Evolutionary conservation across 441 rosid genomes (phyloP).

Genomic region (Eugenia klotzschiana): DNA sequence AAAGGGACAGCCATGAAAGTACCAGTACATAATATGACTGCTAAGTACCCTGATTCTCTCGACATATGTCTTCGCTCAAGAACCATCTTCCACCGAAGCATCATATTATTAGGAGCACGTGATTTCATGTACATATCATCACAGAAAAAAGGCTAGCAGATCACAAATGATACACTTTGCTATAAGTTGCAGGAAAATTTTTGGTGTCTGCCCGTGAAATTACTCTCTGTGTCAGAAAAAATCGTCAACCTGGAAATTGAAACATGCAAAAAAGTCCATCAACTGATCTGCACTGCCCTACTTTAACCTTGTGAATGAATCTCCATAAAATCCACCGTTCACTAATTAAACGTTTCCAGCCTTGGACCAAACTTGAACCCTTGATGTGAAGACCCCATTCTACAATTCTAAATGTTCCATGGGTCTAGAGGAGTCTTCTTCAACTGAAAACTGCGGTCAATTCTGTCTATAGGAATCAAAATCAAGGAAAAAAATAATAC

Average conservation of each 20-base stretch:
- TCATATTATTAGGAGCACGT: not conserved
- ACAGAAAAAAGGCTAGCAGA: not conserved
- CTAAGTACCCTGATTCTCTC: not conserved
- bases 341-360: not conserved
- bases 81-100: not conserved
- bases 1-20: not conserved
- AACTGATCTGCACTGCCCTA: not conserved
- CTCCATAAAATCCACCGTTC: not conserved
- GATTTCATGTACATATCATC: not conserved
- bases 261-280: not conserved
- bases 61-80: not conserved
- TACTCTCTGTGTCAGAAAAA: not conserved
- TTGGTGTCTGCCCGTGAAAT: not conserved
- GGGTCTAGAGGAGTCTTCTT: not conserved
- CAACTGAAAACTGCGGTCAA: not conserved
- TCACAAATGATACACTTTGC: not conserved
- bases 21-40: not conserved
- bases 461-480: not conserved
- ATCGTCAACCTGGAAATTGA: not conserved
- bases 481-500: not conserved
- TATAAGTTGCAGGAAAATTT: not conserved
- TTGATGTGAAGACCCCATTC: not conserved
- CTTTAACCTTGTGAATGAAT: not conserved
- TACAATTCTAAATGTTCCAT: not conserved
- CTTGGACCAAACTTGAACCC: not conserved